phyloP scores from a whole-genome alignment of 352 stramenopile genomes.

The Phytophthora boehmeriae region DNA sequence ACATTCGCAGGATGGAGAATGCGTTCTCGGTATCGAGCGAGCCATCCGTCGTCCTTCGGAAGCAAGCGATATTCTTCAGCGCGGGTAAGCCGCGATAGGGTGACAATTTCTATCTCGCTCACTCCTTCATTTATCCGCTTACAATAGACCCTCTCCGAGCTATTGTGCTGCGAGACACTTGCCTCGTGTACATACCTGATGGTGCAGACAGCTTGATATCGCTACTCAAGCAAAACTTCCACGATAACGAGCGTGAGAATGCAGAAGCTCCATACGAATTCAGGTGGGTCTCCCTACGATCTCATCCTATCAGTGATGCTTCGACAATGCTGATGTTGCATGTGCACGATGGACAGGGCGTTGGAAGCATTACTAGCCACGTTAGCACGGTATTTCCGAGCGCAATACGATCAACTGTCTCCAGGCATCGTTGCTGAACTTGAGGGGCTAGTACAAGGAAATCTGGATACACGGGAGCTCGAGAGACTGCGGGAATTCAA shows the following conservation, averaged over 20 bases:
- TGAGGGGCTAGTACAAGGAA: constrained; percentile 47
- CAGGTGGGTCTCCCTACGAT: constrained; percentile 28
- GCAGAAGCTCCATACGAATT: constrained; percentile 62
- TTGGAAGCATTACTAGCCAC: constrained; percentile 52
- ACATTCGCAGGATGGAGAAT: constrained; percentile 75
- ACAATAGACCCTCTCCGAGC: constrained; percentile 55
- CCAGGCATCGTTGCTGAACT: constrained; percentile 43
- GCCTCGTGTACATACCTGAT: constrained; percentile 52
- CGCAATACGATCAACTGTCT: constrained; percentile 44
- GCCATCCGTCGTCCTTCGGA: constrained; percentile 61
- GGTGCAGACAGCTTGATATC: constrained; percentile 51
- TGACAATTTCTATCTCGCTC: no score
- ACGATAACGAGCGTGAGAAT: constrained; percentile 40
- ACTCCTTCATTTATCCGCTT: neutral
- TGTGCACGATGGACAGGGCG: constrained; percentile 10
- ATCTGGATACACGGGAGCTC: constrained; percentile 44
- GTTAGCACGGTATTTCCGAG: constrained; percentile 44
- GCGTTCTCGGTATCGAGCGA: constrained; percentile 70
- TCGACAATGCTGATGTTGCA: no score
- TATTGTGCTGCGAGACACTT: constrained; percentile 53
- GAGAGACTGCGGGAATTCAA: constrained; percentile 62
- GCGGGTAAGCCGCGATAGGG: constrained; percentile 36
- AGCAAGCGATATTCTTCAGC: constrained; percentile 72
- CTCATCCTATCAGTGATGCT: neutral
- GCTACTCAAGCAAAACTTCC: constrained; percentile 62